Base-by-base conservation (phyloP, 164 flowering plant genomes). In the Annona cherimola region DNA sequence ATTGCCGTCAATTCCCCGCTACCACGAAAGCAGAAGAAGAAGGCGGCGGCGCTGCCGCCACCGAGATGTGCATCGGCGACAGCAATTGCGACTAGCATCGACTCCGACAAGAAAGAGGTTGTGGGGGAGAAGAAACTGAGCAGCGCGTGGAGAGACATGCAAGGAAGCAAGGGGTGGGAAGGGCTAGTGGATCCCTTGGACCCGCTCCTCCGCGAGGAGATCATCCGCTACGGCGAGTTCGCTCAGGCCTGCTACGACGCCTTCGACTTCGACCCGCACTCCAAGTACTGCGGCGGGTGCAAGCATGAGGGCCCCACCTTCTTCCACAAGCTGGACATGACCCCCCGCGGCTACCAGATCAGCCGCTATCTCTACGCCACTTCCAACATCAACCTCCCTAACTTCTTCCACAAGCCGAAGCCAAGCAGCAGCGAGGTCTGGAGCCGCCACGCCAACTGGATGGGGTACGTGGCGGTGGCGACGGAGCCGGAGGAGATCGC, bases 391-490 rank as follows among this genome's bases (percentile, higher is more conserved):
- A 84, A 90, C 69, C 87, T 92, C 7, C 96, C 94, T 5, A 89
- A 89, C 60, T 90, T 88, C 80, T 90, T 92, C 76, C 85, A 86
- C 69, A 81, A 84, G 59, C 83, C 95, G 1, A 76, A 73, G 70
- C 35, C 35, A 26, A 26, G 35, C 35, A 59, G 79, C 42, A 74
- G 81, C 63, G 80, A 76, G 4, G 81, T 86, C 0, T 90, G 98
- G 96, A 89, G 94, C 81, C 71, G 69, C n/a, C 83, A 88, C 45
- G 91, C 96, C 1, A 93, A 90, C 73, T 93, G 96, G 96, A 89
- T 90, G 85, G 98, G 96, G 43, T 93, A 89, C 75, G 83, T 93
- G 0, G 93, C 98, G 0, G 92, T 90, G 9, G 55, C 89, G 16
- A 79, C 80, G 12, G 84, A 88, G 60, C 86, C 81, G 12, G 81